Evolutionary conservation across 1,139 yeast species (phyloP), one percentile per base, ranked within the genome.

Genomic region (Hansenula sp.): DNA sequence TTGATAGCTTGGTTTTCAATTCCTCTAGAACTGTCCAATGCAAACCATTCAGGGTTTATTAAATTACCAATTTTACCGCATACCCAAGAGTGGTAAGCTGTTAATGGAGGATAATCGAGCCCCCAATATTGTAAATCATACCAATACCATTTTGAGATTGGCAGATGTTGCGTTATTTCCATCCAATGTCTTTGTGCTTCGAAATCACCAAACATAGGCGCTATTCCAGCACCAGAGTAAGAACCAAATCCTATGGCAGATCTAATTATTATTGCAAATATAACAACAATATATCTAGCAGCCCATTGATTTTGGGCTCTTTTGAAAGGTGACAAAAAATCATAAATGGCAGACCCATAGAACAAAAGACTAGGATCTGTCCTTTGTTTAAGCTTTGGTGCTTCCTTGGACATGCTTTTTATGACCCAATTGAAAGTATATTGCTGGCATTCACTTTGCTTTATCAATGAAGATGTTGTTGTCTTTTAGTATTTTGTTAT

Each of bases 181-280:
- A 93, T 77, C 99, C 99, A 93, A 62, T 93, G 99, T 52, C 99
- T 75, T 63, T 94, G 99, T 0, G 99, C 98, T 64, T 94, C 99
- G 60, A 93, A 93, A 62, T 93, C 99, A 4, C 99, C 99, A 68
- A 72, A 81, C 77, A 88, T 77, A 8, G 98, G 98, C 13, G 84
- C 79, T 4, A 71, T 68, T 10, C 71, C 67, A 51, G 66, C 62
- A 0, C 96, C 99, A 41, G 96, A 89, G 60, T 80, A 91, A 4
- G 91, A 77, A 0, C 98, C 99, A 38, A 91, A 70, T 0, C 97
- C 96, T 16, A 93, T 84, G 1, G 96, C 96, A 41, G 89, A 76
- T 52, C 96, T 72, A 4, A 91, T 73, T 17, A 93, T 77, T 9
- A 90, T 65, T 1, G 95, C 90, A 48, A 87, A 78, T 44, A 88